These are phyloP conservation scores for Lycium barbarum DNA, from an alignment of 257 asterid genomes.

Conservation along the genomic window DNA sequence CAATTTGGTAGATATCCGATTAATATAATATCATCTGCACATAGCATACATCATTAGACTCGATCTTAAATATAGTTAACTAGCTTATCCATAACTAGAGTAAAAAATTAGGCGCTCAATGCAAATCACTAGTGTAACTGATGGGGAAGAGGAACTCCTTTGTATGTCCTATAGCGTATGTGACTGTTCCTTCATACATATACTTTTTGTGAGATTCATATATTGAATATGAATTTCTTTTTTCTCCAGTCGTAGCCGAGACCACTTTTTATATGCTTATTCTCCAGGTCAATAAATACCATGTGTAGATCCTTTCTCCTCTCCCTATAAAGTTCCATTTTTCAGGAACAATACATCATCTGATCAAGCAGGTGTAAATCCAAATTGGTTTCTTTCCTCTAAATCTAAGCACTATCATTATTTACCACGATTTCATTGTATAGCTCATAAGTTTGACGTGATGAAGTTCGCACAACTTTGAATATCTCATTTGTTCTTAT, in stretches of 20 bases:
- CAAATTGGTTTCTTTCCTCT: neutral
- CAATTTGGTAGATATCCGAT: neutral
- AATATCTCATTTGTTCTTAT: neutral
- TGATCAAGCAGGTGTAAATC: neutral
- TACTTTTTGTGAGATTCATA: neutral
- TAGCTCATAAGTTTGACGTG: constrained; percentile 3
- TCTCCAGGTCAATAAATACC: neutral
- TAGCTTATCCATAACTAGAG: neutral
- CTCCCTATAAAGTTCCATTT: neutral
- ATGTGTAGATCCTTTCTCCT: neutral
- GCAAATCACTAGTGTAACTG: neutral
- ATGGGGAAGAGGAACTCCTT: neutral
- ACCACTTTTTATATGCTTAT: neutral
- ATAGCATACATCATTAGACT: neutral
- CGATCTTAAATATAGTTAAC: neutral
- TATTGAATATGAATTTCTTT: neutral
- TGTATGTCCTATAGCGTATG: neutral
- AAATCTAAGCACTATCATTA: neutral
- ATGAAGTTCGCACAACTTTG: neutral
- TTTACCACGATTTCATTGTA: neutral
- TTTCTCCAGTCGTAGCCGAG: neutral
- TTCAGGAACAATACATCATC: neutral
- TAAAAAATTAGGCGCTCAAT: neutral
- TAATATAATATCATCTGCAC: neutral
- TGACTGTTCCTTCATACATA: neutral